phyloP scores from a whole-genome alignment of 73 alveolate species.

The Paramecium biaurelia region DNA sequence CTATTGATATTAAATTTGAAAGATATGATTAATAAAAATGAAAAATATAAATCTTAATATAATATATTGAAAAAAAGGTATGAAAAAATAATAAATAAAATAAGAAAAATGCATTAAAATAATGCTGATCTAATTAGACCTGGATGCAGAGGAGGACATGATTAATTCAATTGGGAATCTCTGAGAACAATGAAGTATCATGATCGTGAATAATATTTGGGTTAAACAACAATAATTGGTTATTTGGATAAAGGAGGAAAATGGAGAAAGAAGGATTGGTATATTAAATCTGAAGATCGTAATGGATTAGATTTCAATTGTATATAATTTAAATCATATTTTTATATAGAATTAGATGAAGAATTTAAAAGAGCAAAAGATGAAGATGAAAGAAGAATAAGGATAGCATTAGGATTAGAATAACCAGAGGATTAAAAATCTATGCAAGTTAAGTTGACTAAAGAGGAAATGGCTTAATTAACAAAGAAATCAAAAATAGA shows the following conservation, averaged over 20 bases:
- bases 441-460: conserved; percentile 51
- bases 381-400: conserved; percentile 64
- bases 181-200: conserved; percentile 89
- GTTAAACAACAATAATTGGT: conserved; percentile 92
- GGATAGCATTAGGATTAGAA: conserved; percentile 66
- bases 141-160: conserved; percentile 98
- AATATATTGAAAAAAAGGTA: neutral
- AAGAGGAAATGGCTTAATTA: conserved; percentile 47
- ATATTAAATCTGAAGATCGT: conserved; percentile 68
- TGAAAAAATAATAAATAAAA: neutral
- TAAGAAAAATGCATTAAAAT: conserved; percentile 29
- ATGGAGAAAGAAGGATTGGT: conserved; percentile 97
- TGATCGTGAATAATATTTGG: conserved; percentile 96
- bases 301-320: conserved; percentile 33
- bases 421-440: conserved; percentile 56
- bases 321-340: neutral
- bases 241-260: conserved; percentile 97
- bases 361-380: conserved; percentile 60
- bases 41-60: neutral
- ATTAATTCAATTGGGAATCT: conserved; percentile 97
- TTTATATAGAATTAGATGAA: conserved; percentile 6
- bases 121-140: conserved; percentile 77
- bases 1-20: conserved; percentile 31
- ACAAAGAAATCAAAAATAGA: conserved; percentile 20
- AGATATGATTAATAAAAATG: neutral